Evolutionary conservation across 2,329 filamentous ascomycete genomes (phyloP).

Genomic region (Malbranchea zuffiana): DNA sequence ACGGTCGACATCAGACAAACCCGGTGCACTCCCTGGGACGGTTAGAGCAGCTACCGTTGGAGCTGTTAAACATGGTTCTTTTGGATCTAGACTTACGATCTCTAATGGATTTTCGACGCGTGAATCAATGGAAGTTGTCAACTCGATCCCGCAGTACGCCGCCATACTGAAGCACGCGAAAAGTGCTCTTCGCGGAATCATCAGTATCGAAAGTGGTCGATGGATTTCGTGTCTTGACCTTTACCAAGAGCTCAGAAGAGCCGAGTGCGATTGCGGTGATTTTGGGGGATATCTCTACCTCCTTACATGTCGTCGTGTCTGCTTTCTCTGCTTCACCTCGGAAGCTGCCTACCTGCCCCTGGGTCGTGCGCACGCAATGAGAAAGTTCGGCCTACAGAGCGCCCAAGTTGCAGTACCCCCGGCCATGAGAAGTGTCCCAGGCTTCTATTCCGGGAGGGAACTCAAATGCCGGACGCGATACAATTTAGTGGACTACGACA

Average conservation of each 20-base stretch:
- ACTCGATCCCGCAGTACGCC: conserved; percentile 29
- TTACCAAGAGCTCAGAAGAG: conserved; percentile 24
- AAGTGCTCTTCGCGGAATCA: conserved; percentile 20
- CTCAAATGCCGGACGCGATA: background rate
- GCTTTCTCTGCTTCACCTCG: conserved; percentile 32
- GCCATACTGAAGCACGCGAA: conserved; percentile 22
- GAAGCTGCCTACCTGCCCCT: no score
- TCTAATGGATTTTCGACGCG: conserved; percentile 27
- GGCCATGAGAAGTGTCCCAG: conserved; percentile 2
- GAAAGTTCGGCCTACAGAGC: background rate
- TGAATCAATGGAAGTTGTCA: conserved; percentile 26
- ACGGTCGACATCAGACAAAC: conserved; percentile 13
- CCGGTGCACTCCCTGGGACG: conserved; percentile 14
- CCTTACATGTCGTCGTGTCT: conserved; percentile 31
- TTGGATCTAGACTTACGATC: conserved; percentile 24
- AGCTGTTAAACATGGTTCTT: conserved; percentile 23
- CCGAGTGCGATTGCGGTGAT: conserved; percentile 28
- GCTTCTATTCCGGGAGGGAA: background rate
- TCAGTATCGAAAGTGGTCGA: conserved; percentile 25
- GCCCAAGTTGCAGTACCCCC: background rate
- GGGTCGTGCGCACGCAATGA: background rate
- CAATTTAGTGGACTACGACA: background rate
- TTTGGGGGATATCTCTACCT: conserved; percentile 34
- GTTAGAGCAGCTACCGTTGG: conserved; percentile 22
- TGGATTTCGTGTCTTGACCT: conserved; percentile 23